Conservation (phyloP, 202 grass and related monocot genomes). For the Panicum hallii region DNA sequence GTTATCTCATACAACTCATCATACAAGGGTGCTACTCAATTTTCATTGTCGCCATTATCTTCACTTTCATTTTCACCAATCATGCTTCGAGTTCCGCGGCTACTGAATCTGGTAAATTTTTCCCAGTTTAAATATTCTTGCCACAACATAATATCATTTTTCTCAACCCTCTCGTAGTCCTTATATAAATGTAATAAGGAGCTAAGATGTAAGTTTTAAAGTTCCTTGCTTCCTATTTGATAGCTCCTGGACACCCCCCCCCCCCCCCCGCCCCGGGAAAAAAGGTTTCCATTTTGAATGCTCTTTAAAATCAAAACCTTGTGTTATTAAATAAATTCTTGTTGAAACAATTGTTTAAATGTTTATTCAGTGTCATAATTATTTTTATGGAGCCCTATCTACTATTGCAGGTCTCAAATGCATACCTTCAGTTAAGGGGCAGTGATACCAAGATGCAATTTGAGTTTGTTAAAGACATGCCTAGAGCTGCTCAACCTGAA, state of each 20-base stretch:
- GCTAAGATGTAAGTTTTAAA: no score
- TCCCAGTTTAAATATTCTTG: no score
- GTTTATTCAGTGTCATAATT: not conserved
- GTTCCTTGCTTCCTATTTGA: no score
- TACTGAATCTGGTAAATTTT: slow-evolving; percentile 54
- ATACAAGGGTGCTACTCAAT: not conserved
- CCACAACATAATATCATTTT: not conserved
- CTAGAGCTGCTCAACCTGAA: slow-evolving; percentile 36
- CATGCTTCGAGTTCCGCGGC: slow-evolving; percentile 42
- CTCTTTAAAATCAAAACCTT: not conserved
- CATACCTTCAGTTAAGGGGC: slow-evolving; percentile 42
- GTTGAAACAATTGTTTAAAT: not conserved
- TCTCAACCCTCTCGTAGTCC: not conserved
- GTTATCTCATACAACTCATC: slow-evolving; percentile 52
- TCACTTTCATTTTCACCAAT: slow-evolving; percentile 19
- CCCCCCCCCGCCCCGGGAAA: no score
- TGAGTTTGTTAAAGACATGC: slow-evolving; percentile 59
- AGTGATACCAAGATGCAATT: slow-evolving; percentile 47
- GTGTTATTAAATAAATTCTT: not conserved
- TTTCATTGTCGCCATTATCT: not conserved
- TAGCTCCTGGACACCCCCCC: no score
- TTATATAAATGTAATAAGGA: not conserved
- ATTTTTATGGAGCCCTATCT: slow-evolving; percentile 8
- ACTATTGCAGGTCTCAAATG: slow-evolving; percentile 51
- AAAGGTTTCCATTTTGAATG: no score